Conservation (phyloP, 225 moss, liverwort and hornwort genomes). For the Ulota crispa region DNA sequence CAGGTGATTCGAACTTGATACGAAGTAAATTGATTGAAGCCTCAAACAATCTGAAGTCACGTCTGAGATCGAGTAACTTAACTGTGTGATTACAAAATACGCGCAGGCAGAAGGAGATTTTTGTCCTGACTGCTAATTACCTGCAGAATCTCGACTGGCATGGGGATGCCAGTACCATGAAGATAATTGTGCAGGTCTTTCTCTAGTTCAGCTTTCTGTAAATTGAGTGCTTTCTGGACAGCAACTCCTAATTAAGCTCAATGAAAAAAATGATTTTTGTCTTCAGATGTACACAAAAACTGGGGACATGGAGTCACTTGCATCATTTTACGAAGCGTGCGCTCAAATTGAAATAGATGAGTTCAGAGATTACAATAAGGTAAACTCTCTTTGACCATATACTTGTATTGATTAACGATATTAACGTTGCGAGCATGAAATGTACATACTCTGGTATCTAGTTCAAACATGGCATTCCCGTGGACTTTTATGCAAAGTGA, state of each 20-base stretch:
- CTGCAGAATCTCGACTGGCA: constrained; percentile 90
- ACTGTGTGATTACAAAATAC: not conserved
- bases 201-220: not conserved
- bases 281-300: constrained; percentile 93
- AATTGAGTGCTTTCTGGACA: not conserved
- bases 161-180: constrained; percentile 79
- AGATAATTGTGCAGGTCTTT: constrained; percentile 83
- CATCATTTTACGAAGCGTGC: constrained; percentile 90
- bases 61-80: not conserved
- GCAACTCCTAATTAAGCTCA: constrained; percentile 2
- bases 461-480: not conserved
- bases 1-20: constrained; percentile 46
- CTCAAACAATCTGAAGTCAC: not conserved
- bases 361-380: constrained; percentile 88
- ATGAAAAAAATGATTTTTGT: not conserved
- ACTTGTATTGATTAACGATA: not conserved
- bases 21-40: constrained; percentile 2
- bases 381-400: not conserved
- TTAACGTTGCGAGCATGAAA: not conserved
- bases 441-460: not conserved
- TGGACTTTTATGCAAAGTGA: not conserved
- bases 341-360: constrained; percentile 92
- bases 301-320: constrained; percentile 81
- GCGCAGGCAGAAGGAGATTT: constrained; percentile 82
- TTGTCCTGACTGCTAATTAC: constrained; percentile 85